Conservation (phyloP, 169 alveolate species). For the Babesia sp. region DNA sequence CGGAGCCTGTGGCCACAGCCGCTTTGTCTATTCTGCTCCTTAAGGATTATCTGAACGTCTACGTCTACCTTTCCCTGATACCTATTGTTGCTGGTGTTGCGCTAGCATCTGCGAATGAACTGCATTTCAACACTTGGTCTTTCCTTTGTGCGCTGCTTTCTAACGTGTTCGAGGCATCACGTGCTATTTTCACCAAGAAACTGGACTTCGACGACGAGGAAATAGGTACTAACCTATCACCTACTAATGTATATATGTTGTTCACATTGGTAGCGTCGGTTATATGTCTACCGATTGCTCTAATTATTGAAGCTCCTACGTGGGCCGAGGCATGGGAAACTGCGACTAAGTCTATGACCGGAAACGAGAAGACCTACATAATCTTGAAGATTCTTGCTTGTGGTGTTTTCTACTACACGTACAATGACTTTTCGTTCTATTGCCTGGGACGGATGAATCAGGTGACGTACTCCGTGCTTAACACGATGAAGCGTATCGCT, state of each 20-base stretch:
- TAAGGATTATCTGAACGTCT: constrained; percentile 61
- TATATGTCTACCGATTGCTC: constrained; percentile 72
- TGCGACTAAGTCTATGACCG: constrained; percentile 53
- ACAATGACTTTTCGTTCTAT: constrained; percentile 80
- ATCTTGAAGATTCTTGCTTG: constrained; percentile 50
- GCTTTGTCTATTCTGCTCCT: constrained; percentile 70
- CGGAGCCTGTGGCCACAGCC: constrained; percentile 83
- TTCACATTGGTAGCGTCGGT: constrained; percentile 76
- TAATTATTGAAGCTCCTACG: constrained; percentile 64
- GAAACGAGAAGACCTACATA: constrained; percentile 6
- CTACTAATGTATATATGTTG: constrained; percentile 74
- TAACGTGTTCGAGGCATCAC: constrained; percentile 76
- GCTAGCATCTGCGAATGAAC: constrained; percentile 77
- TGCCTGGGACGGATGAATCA: constrained; percentile 81
- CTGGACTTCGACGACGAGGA: constrained; percentile 68
- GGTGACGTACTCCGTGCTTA: constrained; percentile 83
- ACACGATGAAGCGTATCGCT: constrained; percentile 80
- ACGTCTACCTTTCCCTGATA: constrained; percentile 74
- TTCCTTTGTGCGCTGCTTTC: constrained; percentile 78
- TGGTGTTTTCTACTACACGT: constrained; percentile 78
- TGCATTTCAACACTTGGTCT: constrained; percentile 75
- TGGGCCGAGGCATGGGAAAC: constrained; percentile 59
- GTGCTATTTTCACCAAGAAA: constrained; percentile 69
- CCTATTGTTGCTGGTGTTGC: constrained; percentile 80
- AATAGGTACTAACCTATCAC: constrained; percentile 72